Percentiles rank a stretch among this genome's conserved stretches.
Evolutionary conservation across 805 yeast species (phyloP).

Genomic region (Kodamaea kaohsiungensis): DNA sequence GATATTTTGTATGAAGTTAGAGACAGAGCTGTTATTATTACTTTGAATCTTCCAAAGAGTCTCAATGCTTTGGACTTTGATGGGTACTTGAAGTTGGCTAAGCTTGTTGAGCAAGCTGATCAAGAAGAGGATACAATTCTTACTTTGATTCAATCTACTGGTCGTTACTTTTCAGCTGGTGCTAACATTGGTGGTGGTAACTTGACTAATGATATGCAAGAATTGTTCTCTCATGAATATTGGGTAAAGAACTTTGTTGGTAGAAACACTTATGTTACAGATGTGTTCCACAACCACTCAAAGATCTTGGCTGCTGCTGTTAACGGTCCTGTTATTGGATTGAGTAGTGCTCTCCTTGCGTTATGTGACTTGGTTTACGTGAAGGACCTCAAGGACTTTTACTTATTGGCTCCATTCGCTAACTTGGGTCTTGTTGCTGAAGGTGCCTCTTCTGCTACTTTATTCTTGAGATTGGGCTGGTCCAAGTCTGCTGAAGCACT

Average conservation of each 20-base stretch:
- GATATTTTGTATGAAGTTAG: conserved; percentile 42
- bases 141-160: conserved; percentile 70
- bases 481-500: conserved; percentile 73
- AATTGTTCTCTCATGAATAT: conserved; percentile 37
- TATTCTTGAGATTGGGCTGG: conserved; percentile 70
- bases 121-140: conserved; percentile 57
- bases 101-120: conserved; percentile 62
- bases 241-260: conserved; percentile 66
- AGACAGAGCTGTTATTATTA: conserved; percentile 59
- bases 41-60: conserved; percentile 59
- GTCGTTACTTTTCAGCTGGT: conserved; percentile 81
- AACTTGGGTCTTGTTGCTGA: conserved; percentile 82
- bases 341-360: conserved; percentile 72
- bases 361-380: conserved; percentile 77
- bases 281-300: conserved; percentile 65
- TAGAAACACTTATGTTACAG: conserved; percentile 69
- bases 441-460: conserved; percentile 71
- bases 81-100: conserved; percentile 63
- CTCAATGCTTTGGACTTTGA: conserved; percentile 68
- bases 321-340: conserved; percentile 87
- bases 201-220: conserved; percentile 27
- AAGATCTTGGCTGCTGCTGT: conserved; percentile 72
- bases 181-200: conserved; percentile 61
- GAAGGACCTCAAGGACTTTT: conserved; percentile 55
- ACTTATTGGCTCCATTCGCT: conserved; percentile 72